Conservation (phyloP, 169 alveolate species). For the Plasmodium chabaudi region DNA sequence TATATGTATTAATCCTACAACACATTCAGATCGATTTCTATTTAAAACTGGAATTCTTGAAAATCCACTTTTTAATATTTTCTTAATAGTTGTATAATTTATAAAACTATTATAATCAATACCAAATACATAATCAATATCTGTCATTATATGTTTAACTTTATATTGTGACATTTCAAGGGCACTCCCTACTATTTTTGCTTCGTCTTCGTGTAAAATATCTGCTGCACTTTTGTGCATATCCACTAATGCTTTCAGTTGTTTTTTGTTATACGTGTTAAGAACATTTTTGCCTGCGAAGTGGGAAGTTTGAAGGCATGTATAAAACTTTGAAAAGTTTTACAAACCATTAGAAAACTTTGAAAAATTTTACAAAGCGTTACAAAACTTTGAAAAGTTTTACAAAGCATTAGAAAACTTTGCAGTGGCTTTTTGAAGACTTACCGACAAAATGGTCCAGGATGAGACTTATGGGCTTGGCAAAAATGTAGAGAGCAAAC, state of each 20-base stretch:
- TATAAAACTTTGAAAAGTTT: too few species aligned
- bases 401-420: too few species aligned
- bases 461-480: constrained; percentile 84
- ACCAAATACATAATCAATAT: constrained; percentile 79
- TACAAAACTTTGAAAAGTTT: too few species aligned
- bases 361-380: too few species aligned
- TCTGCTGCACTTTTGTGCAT: constrained; percentile 81
- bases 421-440: background rate
- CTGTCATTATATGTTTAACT: constrained; percentile 82
- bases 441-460: constrained; percentile 81
- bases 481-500: constrained; percentile 80
- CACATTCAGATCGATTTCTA: constrained; percentile 42
- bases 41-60: constrained; percentile 84
- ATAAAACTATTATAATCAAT: constrained; percentile 76
- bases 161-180: constrained; percentile 77
- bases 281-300: constrained; percentile 71
- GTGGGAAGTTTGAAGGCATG: too few species aligned
- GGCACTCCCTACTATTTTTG: constrained; percentile 82
- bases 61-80: constrained; percentile 81
- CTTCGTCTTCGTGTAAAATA: constrained; percentile 81
- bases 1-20: constrained; percentile 78
- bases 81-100: constrained; percentile 74
- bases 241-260: constrained; percentile 84
- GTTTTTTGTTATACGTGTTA: constrained; percentile 79
- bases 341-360: too few species aligned